These are phyloP conservation scores for Prunus salicina DNA, from an alignment of 306 rosid species.

Conservation along the genomic window DNA sequence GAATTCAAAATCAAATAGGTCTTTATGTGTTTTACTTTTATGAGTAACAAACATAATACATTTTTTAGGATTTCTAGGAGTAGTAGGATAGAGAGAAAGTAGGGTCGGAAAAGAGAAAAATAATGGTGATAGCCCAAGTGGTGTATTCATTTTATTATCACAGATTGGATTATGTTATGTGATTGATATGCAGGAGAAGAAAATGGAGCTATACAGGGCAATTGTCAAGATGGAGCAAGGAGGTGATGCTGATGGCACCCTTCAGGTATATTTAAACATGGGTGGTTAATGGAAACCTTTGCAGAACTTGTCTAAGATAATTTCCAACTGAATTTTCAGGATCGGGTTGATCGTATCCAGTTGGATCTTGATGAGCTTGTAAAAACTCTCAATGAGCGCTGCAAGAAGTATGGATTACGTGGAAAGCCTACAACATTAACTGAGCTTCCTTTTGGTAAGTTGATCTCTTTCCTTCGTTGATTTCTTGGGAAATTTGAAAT, in stretches of 20 bases:
- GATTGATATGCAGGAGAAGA: slow-evolving; percentile 60
- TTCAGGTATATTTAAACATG: slow-evolving; percentile 58
- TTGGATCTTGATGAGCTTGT: slow-evolving; percentile 76
- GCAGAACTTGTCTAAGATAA: slow-evolving; percentile 22
- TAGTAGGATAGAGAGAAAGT: background rate
- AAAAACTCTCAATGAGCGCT: slow-evolving; percentile 78
- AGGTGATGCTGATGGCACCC: slow-evolving; percentile 50
- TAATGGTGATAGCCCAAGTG: background rate
- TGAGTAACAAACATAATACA: background rate
- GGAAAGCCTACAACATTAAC: slow-evolving; percentile 74
- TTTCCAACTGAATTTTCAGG: slow-evolving; percentile 52
- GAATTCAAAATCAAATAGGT: background rate
- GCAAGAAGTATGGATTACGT: slow-evolving; percentile 90
- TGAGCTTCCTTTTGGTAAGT: slow-evolving; percentile 95
- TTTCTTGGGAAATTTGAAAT: background rate
- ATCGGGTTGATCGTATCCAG: slow-evolving; percentile 61
- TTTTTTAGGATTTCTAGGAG: background rate
- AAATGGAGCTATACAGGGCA: slow-evolving; percentile 85
- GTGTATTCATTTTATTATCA: background rate
- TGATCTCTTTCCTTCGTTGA: slow-evolving; percentile 9
- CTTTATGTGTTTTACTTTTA: background rate
- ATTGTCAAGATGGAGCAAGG: slow-evolving; percentile 84
- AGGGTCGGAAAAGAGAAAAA: background rate
- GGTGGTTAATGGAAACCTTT: slow-evolving; percentile 14
- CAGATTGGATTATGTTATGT: background rate